Evolutionary conservation across 768 basidiomycete genomes (phyloP).

Genomic region (Suillus plorans): DNA sequence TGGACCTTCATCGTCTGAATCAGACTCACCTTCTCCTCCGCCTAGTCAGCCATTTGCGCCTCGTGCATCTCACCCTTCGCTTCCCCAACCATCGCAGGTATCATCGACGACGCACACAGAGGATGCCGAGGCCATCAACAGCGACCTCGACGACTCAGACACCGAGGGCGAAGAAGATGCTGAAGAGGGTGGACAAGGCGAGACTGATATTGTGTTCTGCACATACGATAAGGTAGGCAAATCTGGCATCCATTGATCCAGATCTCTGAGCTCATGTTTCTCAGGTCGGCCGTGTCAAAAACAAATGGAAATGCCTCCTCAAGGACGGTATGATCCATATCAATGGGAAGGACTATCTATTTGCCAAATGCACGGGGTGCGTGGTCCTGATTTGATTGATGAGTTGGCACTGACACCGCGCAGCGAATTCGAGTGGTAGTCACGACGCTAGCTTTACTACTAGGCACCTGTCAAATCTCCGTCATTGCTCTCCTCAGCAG

Average conservation of each 20-base stretch:
- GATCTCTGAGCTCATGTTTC: constrained; percentile 6
- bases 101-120: constrained; percentile 37
- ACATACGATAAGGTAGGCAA: constrained; percentile 91
- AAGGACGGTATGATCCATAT: constrained; percentile 98
- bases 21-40: constrained; percentile 72
- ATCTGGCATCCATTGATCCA: neutral
- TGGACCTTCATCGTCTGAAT: constrained; percentile 68
- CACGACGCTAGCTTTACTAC: neutral
- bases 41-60: constrained; percentile 62
- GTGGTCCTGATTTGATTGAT: constrained; percentile 23
- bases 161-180: constrained; percentile 83
- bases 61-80: constrained; percentile 68
- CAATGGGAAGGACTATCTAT: constrained; percentile 96
- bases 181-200: constrained; percentile 70
- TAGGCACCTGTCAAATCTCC: neutral
- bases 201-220: constrained; percentile 94
- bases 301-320: constrained; percentile 98
- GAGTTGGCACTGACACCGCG: constrained; percentile 2
- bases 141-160: constrained; percentile 94
- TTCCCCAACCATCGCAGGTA: constrained; percentile 58
- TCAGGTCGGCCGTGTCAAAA: constrained; percentile 98
- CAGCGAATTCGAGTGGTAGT: constrained; percentile 50
- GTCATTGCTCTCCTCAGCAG: neutral
- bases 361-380: constrained; percentile 95
- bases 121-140: constrained; percentile 89